phyloP scores from a whole-genome alignment of 371 early-diverging fungal genomes.

The Nematocida sp. region DNA sequence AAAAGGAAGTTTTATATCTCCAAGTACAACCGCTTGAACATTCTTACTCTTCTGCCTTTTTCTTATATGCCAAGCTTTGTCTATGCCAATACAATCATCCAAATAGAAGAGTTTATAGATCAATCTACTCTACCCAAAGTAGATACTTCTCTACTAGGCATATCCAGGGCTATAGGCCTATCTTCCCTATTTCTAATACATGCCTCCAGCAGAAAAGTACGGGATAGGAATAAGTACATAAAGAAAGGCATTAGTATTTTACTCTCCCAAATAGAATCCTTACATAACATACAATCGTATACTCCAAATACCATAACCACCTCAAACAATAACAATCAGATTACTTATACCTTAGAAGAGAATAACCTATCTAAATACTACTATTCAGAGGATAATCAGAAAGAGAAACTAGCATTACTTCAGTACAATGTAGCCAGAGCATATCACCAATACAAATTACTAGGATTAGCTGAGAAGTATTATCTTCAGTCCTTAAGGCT shows the following conservation, averaged over 20 bases:
- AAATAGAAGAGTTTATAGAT: constrained; percentile 12
- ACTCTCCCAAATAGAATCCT: neutral
- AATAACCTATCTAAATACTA: constrained; percentile 13
- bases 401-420: constrained; percentile 46
- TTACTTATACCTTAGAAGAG: constrained; percentile 41
- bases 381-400: constrained; percentile 7
- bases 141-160: constrained; percentile 31
- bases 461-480: constrained; percentile 60
- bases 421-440: constrained; percentile 62
- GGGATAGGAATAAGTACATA: constrained; percentile 56
- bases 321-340: constrained; percentile 33
- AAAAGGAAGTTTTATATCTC: constrained; percentile 14
- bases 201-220: constrained; percentile 55
- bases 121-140: neutral
- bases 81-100: constrained; percentile 32
- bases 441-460: constrained; percentile 61
- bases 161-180: constrained; percentile 26
- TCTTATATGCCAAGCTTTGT: constrained; percentile 51
- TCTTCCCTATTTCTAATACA: constrained; percentile 56
- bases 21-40: neutral
- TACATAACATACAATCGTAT: neutral
- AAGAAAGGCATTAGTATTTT: constrained; percentile 54
- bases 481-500: constrained; percentile 35
- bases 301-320: neutral
- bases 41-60: constrained; percentile 25